A percentile compares a stretch with the other conserved stretches of the same genome.
phyloP scores from a whole-genome alignment of 2,329 filamentous ascomycete genomes.

The Lachnellula suecica region DNA sequence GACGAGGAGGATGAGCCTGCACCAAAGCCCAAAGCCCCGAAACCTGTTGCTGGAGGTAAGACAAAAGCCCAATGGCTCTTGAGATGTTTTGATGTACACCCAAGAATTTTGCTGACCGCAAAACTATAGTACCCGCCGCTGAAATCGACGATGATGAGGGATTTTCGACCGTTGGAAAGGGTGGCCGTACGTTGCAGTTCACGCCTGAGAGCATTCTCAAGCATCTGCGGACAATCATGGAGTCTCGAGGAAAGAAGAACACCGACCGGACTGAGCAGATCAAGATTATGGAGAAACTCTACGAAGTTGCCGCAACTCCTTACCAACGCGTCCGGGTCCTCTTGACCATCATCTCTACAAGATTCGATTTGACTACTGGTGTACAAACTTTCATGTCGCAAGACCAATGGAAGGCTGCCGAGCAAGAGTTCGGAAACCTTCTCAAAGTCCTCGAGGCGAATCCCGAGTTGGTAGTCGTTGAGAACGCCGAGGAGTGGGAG shows the following conservation, averaged over 20 bases:
- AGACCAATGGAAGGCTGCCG: constrained; percentile 95
- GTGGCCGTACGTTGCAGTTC: constrained; percentile 85
- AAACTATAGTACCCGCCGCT: constrained; percentile 48
- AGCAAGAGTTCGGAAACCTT: constrained; percentile 79
- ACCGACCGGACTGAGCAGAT: constrained; percentile 95
- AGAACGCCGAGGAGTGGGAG: constrained; percentile 96
- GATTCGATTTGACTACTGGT: constrained; percentile 88
- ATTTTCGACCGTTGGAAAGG: constrained; percentile 84
- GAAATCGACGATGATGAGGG: constrained; percentile 72
- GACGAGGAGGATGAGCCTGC: constrained; percentile 70
- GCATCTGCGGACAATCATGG: constrained; percentile 87
- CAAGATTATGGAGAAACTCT: constrained; percentile 92
- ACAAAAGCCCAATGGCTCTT: no score
- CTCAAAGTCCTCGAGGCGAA: constrained; percentile 78
- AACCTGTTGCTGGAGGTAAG: constrained; percentile 46
- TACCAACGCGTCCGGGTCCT: constrained; percentile 95
- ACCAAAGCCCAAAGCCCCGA: constrained; percentile 52
- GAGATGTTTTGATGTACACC: no score
- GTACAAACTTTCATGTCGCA: constrained; percentile 82
- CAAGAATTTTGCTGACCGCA: no score
- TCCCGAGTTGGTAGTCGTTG: constrained; percentile 79
- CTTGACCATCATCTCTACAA: constrained; percentile 84
- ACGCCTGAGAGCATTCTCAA: constrained; percentile 98
- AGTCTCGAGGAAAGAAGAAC: constrained; percentile 98
- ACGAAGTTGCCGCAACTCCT: constrained; percentile 83